Conservation (phyloP, 805 yeast genomes). For the Danielia reshetovae region DNA sequence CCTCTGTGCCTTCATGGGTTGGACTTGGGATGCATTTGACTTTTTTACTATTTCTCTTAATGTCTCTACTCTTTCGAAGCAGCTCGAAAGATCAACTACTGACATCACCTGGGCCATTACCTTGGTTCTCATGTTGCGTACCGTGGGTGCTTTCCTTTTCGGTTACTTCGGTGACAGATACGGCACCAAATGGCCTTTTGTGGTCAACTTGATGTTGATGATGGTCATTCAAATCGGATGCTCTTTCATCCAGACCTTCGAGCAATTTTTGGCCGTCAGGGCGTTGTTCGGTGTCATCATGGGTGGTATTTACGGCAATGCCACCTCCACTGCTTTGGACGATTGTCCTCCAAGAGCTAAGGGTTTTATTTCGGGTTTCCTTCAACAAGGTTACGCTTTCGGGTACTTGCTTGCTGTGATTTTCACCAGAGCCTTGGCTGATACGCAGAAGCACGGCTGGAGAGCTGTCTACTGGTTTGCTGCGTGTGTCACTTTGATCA, state of each 20-base stretch:
- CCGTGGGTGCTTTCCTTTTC: conserved; percentile 9
- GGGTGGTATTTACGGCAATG: conserved; percentile 14
- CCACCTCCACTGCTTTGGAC: conserved; percentile 9
- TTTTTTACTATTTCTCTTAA: conserved; percentile 10
- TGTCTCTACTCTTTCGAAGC: conserved; percentile 2
- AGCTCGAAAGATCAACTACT: conserved; percentile 4
- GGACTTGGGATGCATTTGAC: conserved; percentile 13
- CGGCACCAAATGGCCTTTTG: conserved; percentile 12
- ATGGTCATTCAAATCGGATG: conserved; percentile 6
- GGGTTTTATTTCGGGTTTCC: conserved; percentile 9
- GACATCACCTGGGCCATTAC: conserved; percentile 13
- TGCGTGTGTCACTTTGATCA: conserved; percentile 2
- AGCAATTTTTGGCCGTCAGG: conserved; percentile 10
- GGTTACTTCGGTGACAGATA: conserved; percentile 10
- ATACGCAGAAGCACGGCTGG: conserved; percentile 10
- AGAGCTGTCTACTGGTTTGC: conserved; percentile 12
- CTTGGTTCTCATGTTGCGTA: conserved; percentile 11
- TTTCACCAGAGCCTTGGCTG: conserved; percentile 10
- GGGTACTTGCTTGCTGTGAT: conserved; percentile 11
- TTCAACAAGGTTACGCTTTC: conserved; percentile 11
- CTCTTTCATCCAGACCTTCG: conserved; percentile 7
- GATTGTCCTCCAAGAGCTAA: conserved; percentile 12
- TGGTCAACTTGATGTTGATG: conserved; percentile 8
- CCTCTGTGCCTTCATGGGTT: conserved; percentile 9
- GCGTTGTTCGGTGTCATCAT: conserved; percentile 10